Base-by-base conservation (phyloP, 179 eudicot genomes). In the Spinacia oleracea region DNA sequence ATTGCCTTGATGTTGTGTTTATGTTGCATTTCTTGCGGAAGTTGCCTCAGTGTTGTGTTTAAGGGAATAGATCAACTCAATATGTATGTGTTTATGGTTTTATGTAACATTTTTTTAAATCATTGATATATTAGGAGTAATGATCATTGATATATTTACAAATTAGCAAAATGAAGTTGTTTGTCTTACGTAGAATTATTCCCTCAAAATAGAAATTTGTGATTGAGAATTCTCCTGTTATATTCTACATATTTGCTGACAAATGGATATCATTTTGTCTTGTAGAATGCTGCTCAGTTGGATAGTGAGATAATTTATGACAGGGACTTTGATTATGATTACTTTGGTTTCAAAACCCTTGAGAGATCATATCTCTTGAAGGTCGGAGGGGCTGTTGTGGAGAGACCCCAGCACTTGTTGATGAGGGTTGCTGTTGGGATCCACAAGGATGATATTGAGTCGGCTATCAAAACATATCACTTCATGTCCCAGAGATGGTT, bases 381-480 rank as follows among this genome's bases (percentile, higher is more conserved):
- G 84, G 81, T 91, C 16, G 76, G 86, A 76, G 96, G 98, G 29
- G 92, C 86, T 48, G 94, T 94, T 58, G 98, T 92, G 31, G 99
- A 96, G 81, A 90, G 99, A 80, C 99, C 99, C 15, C 99, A 96
- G 43, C 99, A 96, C 80, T 94, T 96, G 98, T 48, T 96, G 80
- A 96, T 96, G 99, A 89, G 99, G 78, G 99, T 96, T 82, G 77
- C 98, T 75, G 97, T 96, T 77, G 99, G 99, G 42, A 96, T 96
- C 64, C 98, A 96, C 81, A 96, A 96, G 83, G 89, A 93, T 56
- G 97, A 96, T 70, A 90, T 96, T 62, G 96, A 94, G 12, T 92
- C 98, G 32, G 97, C 84, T 12, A 82, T 96, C 81, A 85, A 77
- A 80, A 96, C 99, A 48, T 96, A 96, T 67, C 98, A 96, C 87